These are phyloP conservation scores for Lotus japonicus DNA, from an alignment of 306 rosid species.

Conservation along the genomic window DNA sequence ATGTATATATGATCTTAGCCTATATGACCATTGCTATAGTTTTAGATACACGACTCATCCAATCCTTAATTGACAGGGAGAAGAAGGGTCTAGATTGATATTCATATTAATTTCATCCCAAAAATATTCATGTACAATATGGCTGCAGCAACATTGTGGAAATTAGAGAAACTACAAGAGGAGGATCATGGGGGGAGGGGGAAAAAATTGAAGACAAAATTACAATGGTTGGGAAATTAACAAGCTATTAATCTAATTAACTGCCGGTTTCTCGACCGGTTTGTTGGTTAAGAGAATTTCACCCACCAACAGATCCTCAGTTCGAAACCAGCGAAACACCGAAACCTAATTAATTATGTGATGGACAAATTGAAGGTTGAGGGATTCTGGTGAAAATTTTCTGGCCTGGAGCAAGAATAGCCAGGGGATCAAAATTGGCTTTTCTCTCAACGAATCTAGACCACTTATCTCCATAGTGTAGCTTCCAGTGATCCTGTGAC, in stretches of 20 bases:
- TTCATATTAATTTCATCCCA: constrained; percentile 18
- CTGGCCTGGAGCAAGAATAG: constrained; percentile 87
- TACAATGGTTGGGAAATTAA: background rate
- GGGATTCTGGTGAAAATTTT: constrained; percentile 50
- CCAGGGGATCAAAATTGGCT: constrained; percentile 65
- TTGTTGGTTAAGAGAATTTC: too few relatives aligned
- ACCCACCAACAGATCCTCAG: too few relatives aligned
- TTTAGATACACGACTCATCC: background rate
- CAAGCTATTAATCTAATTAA: too few relatives aligned
- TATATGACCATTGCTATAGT: background rate
- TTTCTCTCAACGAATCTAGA: constrained; percentile 50
- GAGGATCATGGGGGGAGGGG: background rate
- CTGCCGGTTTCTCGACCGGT: too few relatives aligned
- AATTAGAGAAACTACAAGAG: background rate
- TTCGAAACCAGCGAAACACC: too few relatives aligned
- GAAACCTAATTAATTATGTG: background rate
- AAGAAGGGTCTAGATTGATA: background rate
- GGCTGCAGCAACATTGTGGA: background rate
- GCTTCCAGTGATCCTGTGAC: constrained; percentile 64
- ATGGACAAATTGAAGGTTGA: constrained; percentile 15
- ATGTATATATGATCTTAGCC: background rate
- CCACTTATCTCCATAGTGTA: constrained; percentile 77
- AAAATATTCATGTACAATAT: constrained; percentile 37
- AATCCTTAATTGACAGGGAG: background rate
- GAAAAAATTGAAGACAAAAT: background rate